These are phyloP conservation scores for Naganishia liquefaciens DNA, from an alignment of 1,284 basidiomycete genomes.

Conservation along the genomic window DNA sequence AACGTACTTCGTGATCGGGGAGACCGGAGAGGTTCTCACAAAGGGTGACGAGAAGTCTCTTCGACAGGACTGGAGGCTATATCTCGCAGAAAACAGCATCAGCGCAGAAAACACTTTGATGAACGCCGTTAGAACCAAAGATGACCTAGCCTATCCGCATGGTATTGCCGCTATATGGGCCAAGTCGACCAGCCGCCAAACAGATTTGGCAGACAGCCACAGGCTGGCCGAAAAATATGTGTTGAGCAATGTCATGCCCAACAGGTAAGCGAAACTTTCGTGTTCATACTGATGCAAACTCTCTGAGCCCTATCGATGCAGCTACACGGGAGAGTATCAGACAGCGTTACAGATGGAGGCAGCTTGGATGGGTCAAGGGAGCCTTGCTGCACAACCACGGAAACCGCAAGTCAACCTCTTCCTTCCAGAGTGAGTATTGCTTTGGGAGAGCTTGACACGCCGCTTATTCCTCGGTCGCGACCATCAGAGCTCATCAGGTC, in stretches of 20 bases:
- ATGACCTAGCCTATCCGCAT: constrained; percentile 12
- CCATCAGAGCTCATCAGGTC: constrained; percentile 15
- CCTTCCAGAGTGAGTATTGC: constrained; percentile 7
- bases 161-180: constrained; percentile 18
- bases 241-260: constrained; percentile 23
- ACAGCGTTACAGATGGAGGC: constrained; percentile 20
- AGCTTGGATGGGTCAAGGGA: constrained; percentile 16
- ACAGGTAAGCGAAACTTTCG: background rate
- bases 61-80: constrained; percentile 6
- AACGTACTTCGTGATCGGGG: constrained; percentile 6
- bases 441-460: no score
- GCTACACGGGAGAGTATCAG: constrained; percentile 22
- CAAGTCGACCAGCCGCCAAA: background rate
- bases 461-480: no score
- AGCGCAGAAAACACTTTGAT: background rate
- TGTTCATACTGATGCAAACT: background rate
- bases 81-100: background rate
- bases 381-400: background rate
- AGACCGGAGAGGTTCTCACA: constrained; percentile 11
- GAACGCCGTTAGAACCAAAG: constrained; percentile 15
- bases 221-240: constrained; percentile 15
- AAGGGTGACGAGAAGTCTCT: constrained; percentile 1
- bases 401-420: constrained; percentile 8
- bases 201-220: background rate
- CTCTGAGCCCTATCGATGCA: background rate